Evolutionary conservation across 164 flowering plant genomes (phyloP).

Genomic region (Liquidambar formosana): DNA sequence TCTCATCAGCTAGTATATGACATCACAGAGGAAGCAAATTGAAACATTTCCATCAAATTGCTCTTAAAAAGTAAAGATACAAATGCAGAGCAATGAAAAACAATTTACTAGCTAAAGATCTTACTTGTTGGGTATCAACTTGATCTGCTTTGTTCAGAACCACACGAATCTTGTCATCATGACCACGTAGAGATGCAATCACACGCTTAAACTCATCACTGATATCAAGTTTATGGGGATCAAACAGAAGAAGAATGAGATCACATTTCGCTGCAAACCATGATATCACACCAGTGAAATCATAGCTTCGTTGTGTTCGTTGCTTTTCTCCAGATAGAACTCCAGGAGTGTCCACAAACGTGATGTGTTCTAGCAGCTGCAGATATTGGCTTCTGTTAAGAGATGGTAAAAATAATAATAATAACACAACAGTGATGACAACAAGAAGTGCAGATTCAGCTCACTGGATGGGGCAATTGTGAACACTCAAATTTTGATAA

Average conservation of each 20-base stretch:
- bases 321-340: constrained; percentile 97
- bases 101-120: background rate
- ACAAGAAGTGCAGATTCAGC: constrained; percentile 23
- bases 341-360: constrained; percentile 97
- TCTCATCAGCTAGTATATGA: constrained; percentile 43
- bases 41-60: background rate
- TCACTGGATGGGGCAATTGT: constrained; percentile 95
- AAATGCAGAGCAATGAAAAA: background rate
- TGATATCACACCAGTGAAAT: constrained; percentile 93
- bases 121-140: constrained; percentile 95
- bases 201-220: constrained; percentile 97
- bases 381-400: constrained; percentile 2
- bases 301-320: constrained; percentile 89
- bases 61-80: background rate
- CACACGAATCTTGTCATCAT: constrained; percentile 96
- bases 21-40: background rate
- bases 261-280: constrained; percentile 99
- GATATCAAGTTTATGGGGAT: constrained; percentile 94
- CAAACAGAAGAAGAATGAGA: constrained; percentile 87
- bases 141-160: constrained; percentile 96
- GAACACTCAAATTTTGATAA: constrained; percentile 96
- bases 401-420: background rate
- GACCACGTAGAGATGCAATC: constrained; percentile 84
- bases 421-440: background rate
- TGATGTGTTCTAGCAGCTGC: constrained; percentile 85